Conservation (phyloP, 257 asterid species). For the Capsicum rhomboideum region DNA sequence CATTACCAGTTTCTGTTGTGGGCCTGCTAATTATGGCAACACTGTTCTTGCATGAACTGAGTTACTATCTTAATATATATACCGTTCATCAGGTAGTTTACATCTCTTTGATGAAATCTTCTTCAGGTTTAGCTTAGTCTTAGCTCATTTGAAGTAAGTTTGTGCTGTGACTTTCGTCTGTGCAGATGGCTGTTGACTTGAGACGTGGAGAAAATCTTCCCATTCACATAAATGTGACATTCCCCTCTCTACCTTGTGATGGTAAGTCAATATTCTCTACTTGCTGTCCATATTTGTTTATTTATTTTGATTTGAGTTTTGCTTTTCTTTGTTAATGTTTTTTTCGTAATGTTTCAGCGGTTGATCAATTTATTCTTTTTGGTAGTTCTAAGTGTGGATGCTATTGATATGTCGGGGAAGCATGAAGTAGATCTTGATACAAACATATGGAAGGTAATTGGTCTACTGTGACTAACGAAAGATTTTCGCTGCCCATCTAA, state of each 20-base stretch:
- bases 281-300: neutral
- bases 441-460: constrained; percentile 90
- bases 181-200: constrained; percentile 91
- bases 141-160: neutral
- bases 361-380: neutral
- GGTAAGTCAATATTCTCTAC: constrained; percentile 37
- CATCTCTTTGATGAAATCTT: neutral
- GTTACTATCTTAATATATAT: constrained; percentile 74
- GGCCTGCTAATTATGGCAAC: constrained; percentile 88
- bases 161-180: neutral
- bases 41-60: constrained; percentile 85
- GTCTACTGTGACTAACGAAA: neutral
- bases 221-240: constrained; percentile 89
- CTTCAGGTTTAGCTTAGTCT: neutral
- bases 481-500: neutral
- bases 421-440: constrained; percentile 99
- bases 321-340: neutral
- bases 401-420: constrained; percentile 97
- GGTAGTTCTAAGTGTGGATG: constrained; percentile 92
- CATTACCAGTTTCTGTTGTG: constrained; percentile 55
- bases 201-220: constrained; percentile 96
- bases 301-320: neutral
- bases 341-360: neutral
- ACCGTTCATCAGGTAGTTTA: constrained; percentile 71
- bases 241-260: constrained; percentile 96